Base-by-base conservation (phyloP, 495 filamentous ascomycete genomes). In the Pseudomonodictys pantanalensis region DNA sequence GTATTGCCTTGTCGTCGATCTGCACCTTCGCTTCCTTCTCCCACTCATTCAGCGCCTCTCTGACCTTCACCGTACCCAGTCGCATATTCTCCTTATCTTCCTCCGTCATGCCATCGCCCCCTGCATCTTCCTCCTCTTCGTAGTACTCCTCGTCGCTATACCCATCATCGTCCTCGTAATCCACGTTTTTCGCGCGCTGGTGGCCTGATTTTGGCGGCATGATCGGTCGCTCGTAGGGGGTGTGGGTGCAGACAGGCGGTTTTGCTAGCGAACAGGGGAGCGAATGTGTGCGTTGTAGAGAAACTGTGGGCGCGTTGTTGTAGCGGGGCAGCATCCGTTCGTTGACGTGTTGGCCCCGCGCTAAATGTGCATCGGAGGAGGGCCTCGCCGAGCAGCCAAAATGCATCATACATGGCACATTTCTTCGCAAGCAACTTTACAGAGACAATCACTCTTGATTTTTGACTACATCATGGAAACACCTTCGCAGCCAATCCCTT, bases 21-120 rank as follows among this genome's bases (percentile, higher is more conserved):
- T 95, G 86, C 29, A 81, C 75, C 45, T 83, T 81, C 20, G 85
- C 83, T 42, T 86, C 76, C 39, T 69, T 41, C 77, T 74, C 33
- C 22, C 78, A 74, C 8, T 66, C 52, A 3, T 81, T 83, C 9
- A 91, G 73, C 7, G 77, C 75, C 18, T 76, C 71, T 58, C 78
- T 78, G 32, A 88, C 81, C 58, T 79, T 69, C 41, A 71, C 70
- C 6, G 81, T 81, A 39, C 84, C 85, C 33, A 75, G 52, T 25
- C 71, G 72, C 78, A 91, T 76, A 46, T 83, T 77, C 55, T 77
- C 81, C 78, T 74, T 75, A 68, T 89, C 86, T 54, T 86, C 83
- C 29, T 80, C 72, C 46, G 76, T 83, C 50, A 88, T 68, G 51
- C 81, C 82, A 65, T 75, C 58, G 35, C 66, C 45, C 17, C 29